Evolutionary conservation across 805 yeast species (phyloP).

Genomic region (Lipomyces spencermartinsiae): DNA sequence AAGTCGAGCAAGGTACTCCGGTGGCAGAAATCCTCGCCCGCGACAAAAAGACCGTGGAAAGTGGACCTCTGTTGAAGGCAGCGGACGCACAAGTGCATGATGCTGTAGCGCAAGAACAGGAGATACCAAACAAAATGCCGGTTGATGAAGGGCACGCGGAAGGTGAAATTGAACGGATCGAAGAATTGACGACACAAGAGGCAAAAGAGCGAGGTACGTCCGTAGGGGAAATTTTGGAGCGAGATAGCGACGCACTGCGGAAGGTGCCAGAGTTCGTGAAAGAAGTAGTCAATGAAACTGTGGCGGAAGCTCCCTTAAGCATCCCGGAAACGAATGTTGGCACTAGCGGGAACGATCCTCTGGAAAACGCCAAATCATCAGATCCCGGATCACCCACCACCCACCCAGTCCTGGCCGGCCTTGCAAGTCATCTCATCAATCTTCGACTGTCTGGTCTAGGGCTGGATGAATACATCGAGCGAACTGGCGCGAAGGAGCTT

Average conservation of each 20-base stretch:
- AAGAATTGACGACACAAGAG: neutral
- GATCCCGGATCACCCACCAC: neutral
- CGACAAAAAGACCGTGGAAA: constrained; percentile 30
- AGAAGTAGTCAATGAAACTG: neutral
- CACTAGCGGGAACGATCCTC: neutral
- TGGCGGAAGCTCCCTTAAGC: neutral
- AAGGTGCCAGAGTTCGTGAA: constrained; percentile 14
- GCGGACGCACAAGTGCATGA: constrained; percentile 6
- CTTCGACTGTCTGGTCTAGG: constrained; percentile 27
- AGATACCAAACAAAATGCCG: neutral
- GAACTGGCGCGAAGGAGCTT: constrained; percentile 15
- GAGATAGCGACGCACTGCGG: constrained; percentile 5
- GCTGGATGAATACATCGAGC: constrained; percentile 24
- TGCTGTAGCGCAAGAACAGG: neutral
- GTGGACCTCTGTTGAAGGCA: constrained; percentile 36
- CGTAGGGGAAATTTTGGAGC: neutral
- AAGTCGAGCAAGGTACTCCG: constrained; percentile 38
- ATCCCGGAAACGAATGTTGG: neutral
- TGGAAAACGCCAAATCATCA: neutral
- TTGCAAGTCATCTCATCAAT: constrained; percentile 28
- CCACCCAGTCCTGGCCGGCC: constrained; percentile 10
- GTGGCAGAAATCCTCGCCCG: constrained; percentile 36
- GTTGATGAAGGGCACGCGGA: constrained; percentile 5
- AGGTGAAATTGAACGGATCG: neutral
- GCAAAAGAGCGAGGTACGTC: constrained; percentile 7